These are phyloP conservation scores for Mycena maculata DNA, from an alignment of 768 basidiomycete species.

Conservation along the genomic window DNA sequence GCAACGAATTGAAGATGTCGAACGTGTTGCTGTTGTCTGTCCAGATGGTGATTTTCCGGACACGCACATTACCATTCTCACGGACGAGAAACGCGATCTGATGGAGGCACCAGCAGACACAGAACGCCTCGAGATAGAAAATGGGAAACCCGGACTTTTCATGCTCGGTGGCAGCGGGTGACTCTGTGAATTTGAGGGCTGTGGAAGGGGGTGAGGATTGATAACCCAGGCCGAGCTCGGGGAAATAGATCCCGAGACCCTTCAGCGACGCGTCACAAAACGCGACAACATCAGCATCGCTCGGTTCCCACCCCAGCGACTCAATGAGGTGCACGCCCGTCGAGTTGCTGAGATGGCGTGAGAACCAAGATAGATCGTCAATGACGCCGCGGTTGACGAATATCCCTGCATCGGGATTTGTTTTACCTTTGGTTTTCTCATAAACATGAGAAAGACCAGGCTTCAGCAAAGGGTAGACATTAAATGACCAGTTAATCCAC, in stretches of 20 bases:
- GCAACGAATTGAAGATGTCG: slow-evolving; percentile 36
- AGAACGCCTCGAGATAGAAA: slow-evolving; percentile 42
- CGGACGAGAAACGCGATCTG: not conserved
- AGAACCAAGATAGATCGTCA: slow-evolving; percentile 46
- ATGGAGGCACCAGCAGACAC: slow-evolving; percentile 32
- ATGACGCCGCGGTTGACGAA: slow-evolving; percentile 40
- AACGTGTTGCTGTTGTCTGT: slow-evolving; percentile 41
- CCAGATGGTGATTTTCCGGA: slow-evolving; percentile 33
- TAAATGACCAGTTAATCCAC: slow-evolving; percentile 53
- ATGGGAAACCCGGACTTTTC: too few relatives aligned
- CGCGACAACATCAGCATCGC: slow-evolving; percentile 24
- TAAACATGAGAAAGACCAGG: slow-evolving; percentile 46
- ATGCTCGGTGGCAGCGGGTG: too few relatives aligned
- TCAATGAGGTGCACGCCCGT: slow-evolving; percentile 40
- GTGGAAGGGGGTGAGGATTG: slow-evolving; percentile 20
- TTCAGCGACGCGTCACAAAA: slow-evolving; percentile 39
- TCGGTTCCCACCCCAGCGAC: slow-evolving; percentile 30
- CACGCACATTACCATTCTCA: not conserved
- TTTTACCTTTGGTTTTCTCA: slow-evolving; percentile 44
- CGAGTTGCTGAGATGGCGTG: slow-evolving; percentile 31
- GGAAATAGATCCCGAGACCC: slow-evolving; percentile 40
- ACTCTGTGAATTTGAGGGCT: not conserved
- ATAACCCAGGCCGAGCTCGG: slow-evolving; percentile 14
- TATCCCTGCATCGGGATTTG: slow-evolving; percentile 23
- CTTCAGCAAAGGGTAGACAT: slow-evolving; percentile 46